A percentile compares a stretch with the other conserved stretches of the same genome.
Evolutionary conservation across 2,329 filamentous ascomycete genomes (phyloP).

Genomic region (Apiospora rasikravindrae): DNA sequence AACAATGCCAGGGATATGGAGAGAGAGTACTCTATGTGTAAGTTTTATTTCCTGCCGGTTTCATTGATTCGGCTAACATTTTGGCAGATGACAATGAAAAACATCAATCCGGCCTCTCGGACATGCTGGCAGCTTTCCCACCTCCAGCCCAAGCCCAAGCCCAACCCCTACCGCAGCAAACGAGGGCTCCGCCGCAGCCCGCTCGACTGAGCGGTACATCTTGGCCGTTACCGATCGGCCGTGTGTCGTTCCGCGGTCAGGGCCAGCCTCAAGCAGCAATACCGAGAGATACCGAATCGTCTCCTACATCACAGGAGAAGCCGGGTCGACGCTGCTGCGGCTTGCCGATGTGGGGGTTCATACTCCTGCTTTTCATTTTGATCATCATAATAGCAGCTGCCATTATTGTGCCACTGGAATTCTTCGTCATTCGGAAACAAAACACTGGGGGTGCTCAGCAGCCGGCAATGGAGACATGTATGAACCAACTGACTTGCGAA

Average conservation of each 20-base stretch:
- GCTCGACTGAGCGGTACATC: constrained; percentile 52
- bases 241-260: constrained; percentile 26
- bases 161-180: neutral
- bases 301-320: neutral
- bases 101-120: constrained; percentile 61
- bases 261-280: constrained; percentile 35
- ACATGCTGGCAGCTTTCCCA: constrained; percentile 70
- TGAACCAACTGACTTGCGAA: constrained; percentile 66
- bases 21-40: constrained; percentile 47
- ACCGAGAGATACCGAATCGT: neutral
- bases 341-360: constrained; percentile 78
- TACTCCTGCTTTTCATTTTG: constrained; percentile 67
- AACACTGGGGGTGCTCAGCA: constrained; percentile 39
- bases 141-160: constrained; percentile 57
- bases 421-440: constrained; percentile 63
- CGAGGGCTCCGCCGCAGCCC: constrained; percentile 44
- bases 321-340: constrained; percentile 76
- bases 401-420: constrained; percentile 75
- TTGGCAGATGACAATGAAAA: constrained; percentile 45
- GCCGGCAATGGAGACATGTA: constrained; percentile 58
- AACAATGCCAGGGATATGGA: constrained; percentile 37
- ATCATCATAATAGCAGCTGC: constrained; percentile 79
- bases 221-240: constrained; percentile 54
- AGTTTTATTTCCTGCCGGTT: neutral
- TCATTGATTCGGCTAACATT: constrained; percentile 26